These are phyloP conservation scores for Trichocladium uniseriatum DNA, from an alignment of 495 filamentous ascomycete genomes.

Conservation along the genomic window DNA sequence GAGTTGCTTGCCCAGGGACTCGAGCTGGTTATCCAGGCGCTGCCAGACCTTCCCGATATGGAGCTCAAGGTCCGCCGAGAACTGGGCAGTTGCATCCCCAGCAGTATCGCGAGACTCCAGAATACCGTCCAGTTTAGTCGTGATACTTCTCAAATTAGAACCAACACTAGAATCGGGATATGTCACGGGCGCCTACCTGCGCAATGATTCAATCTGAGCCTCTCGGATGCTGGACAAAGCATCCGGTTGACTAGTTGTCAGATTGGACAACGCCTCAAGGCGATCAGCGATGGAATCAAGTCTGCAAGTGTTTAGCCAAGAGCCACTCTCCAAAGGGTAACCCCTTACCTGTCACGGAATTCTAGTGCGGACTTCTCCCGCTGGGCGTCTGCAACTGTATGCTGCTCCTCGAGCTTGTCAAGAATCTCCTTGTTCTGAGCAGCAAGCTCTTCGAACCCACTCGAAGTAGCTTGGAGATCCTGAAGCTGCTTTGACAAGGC, in stretches of 20 bases:
- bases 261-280: conserved; percentile 5
- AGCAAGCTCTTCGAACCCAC: conserved; percentile 20
- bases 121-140: conserved; percentile 12
- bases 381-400: conserved; percentile 4
- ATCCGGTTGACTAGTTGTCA: conserved; percentile 4
- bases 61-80: conserved; percentile 10
- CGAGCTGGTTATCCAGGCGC: conserved; percentile 13
- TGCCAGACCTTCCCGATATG: conserved; percentile 10
- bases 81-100: conserved; percentile 1
- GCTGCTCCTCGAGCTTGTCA: conserved; percentile 19
- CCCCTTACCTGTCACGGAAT: conserved; percentile 2
- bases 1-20: conserved; percentile 14
- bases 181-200: not conserved
- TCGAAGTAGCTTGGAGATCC: conserved; percentile 20
- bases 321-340: not conserved
- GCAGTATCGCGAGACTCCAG: conserved; percentile 3
- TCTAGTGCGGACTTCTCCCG: conserved; percentile 6
- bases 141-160: conserved; percentile 10
- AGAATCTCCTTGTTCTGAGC: conserved; percentile 27
- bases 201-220: conserved; percentile 1
- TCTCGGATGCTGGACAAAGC: conserved; percentile 3
- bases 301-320: conserved; percentile 2
- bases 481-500: conserved; percentile 22
- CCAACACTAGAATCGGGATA: too few relatives aligned
- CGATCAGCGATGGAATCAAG: conserved; percentile 8